Conservation (phyloP, 2,329 filamentous ascomycete species). For the Fusarium sp. region DNA sequence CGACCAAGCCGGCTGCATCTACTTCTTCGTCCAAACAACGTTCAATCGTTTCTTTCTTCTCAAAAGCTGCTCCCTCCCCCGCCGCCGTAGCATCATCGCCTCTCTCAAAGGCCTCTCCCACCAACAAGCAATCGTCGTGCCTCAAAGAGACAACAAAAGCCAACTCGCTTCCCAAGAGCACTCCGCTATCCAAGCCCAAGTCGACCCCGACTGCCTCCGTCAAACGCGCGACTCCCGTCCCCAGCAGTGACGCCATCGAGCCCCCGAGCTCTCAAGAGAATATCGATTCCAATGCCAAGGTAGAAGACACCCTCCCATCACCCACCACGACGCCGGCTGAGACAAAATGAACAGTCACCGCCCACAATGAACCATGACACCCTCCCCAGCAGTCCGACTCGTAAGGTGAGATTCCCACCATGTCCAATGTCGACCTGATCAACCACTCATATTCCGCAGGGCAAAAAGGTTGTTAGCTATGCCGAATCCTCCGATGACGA, state of each 20-base stretch:
- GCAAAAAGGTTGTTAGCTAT: slow-evolving; percentile 76
- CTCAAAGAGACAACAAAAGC: slow-evolving; percentile 57
- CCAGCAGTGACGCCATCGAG: slow-evolving; percentile 81
- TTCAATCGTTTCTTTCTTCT: slow-evolving; percentile 59
- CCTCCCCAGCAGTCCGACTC: slow-evolving; percentile 74
- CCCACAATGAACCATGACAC: slow-evolving; percentile 22
- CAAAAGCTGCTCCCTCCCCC: slow-evolving; percentile 53
- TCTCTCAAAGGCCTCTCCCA: slow-evolving; percentile 49
- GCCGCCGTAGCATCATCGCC: slow-evolving; percentile 50
- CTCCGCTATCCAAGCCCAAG: slow-evolving; percentile 51
- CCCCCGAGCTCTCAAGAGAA: slow-evolving; percentile 77
- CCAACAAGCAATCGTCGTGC: slow-evolving; percentile 49
- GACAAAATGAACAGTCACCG: slow-evolving; percentile 54
- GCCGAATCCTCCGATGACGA: slow-evolving; percentile 86
- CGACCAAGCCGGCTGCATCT: slow-evolving; percentile 44
- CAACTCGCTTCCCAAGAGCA: slow-evolving; percentile 57
- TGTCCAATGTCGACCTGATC: no score
- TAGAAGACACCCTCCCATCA: slow-evolving; percentile 24
- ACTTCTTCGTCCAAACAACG: slow-evolving; percentile 55
- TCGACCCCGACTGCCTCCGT: slow-evolving; percentile 47
- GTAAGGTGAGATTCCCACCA: slow-evolving; percentile 69
- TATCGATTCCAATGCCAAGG: slow-evolving; percentile 52
- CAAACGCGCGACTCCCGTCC: slow-evolving; percentile 72
- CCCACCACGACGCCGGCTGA: slow-evolving; percentile 49
- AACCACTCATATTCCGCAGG: slow-evolving; percentile 48